Conservation (phyloP, 257 asterid genomes). For the Capsicum baccatum region DNA sequence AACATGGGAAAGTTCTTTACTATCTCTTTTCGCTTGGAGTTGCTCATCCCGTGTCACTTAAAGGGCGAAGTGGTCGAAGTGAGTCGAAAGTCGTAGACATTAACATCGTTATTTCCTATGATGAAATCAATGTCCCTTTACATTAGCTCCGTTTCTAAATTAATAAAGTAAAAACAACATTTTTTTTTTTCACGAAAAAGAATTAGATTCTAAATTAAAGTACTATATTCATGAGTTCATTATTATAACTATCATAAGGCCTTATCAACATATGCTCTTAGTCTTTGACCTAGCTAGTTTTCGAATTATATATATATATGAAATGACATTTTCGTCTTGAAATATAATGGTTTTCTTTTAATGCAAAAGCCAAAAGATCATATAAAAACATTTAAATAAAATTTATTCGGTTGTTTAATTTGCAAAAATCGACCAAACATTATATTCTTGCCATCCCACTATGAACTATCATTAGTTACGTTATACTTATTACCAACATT, state of each 20-base stretch:
- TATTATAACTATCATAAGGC: neutral
- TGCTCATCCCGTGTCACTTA: too few relatives aligned
- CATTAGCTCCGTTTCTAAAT: neutral
- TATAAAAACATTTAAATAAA: too few relatives aligned
- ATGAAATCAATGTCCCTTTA: neutral
- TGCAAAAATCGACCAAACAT: neutral
- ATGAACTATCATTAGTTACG: too few relatives aligned
- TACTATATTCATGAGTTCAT: neutral
- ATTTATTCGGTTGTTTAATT: too few relatives aligned
- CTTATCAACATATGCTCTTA: neutral
- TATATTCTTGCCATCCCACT: neutral
- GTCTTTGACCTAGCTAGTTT: conserved; percentile 9
- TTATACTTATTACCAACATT: neutral
- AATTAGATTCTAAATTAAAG: neutral
- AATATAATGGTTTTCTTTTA: neutral
- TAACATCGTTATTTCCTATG: neutral
- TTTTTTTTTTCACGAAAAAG: neutral
- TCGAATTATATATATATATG: neutral
- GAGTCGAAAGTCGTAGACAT: neutral
- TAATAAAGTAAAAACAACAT: neutral
- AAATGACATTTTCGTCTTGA: neutral
- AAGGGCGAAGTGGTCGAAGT: too few relatives aligned
- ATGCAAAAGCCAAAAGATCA: too few relatives aligned
- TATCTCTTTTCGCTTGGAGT: too few relatives aligned
- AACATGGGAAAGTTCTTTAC: too few relatives aligned